A percentile compares a stretch with the other conserved stretches of the same genome.
Conservation (phyloP, 805 yeast genomes). For the Maudiozyma saulgeensis region DNA sequence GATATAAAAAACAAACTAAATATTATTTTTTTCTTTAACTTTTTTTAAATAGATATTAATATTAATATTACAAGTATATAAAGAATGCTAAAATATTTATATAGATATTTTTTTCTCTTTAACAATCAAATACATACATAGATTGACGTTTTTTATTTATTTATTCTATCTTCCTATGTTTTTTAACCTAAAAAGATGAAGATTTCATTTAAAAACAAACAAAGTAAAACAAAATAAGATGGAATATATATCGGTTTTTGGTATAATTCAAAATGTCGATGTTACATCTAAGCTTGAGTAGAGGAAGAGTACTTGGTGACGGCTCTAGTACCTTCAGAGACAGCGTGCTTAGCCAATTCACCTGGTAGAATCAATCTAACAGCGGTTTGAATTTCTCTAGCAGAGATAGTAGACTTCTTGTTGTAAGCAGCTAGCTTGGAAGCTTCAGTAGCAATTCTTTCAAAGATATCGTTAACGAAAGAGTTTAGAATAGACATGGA, state of each 20-base stretch:
- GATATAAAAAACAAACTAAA: neutral
- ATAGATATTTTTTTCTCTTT: neutral
- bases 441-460: conserved; percentile 96
- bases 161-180: no score
- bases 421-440: conserved; percentile 97
- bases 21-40: neutral
- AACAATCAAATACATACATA: no score
- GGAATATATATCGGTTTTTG: neutral
- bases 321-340: conserved; percentile 97
- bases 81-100: neutral
- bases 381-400: conserved; percentile 98
- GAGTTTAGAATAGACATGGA: conserved; percentile 99
- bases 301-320: conserved; percentile 88
- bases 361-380: conserved; percentile 97
- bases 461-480: conserved; percentile 94
- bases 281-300: conserved; percentile 30
- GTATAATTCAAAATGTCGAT: no score
- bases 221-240: neutral
- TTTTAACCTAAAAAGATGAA: no score
- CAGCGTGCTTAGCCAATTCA: conserved; percentile 97
- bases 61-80: neutral
- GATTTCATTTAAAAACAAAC: no score
- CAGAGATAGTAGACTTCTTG: conserved; percentile 95
- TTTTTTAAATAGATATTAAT: neutral
- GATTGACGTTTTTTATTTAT: no score